Evolutionary conservation across 495 filamentous ascomycete genomes (phyloP).

Genomic region (Penicillium nucicola): DNA sequence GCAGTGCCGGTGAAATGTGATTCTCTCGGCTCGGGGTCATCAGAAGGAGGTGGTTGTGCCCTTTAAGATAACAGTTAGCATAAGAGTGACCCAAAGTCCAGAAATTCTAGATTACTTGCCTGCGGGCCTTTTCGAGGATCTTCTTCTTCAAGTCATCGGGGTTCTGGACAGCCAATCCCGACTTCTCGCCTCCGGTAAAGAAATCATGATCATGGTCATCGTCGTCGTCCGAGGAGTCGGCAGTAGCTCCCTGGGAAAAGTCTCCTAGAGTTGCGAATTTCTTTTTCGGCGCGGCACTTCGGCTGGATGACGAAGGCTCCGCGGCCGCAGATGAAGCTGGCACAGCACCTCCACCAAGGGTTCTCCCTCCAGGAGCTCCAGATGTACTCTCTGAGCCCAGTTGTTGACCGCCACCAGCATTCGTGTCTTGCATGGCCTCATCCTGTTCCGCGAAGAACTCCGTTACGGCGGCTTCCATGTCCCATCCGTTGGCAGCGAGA

Average conservation of each 20-base stretch:
- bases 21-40: slow-evolving; percentile 50
- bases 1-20: slow-evolving; percentile 76
- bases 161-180: slow-evolving; percentile 91
- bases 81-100: not conserved
- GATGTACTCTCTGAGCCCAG: slow-evolving; percentile 26
- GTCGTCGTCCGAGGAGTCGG: slow-evolving; percentile 59
- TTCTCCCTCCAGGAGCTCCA: slow-evolving; percentile 19
- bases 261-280: slow-evolving; percentile 58
- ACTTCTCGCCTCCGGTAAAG: slow-evolving; percentile 96
- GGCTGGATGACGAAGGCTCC: slow-evolving; percentile 27
- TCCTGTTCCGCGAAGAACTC: slow-evolving; percentile 71
- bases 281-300: slow-evolving; percentile 39
- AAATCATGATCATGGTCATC: slow-evolving; percentile 70
- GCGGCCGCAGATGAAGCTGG: slow-evolving; percentile 28
- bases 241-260: slow-evolving; percentile 33
- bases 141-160: slow-evolving; percentile 71
- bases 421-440: slow-evolving; percentile 45
- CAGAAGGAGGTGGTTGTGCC: slow-evolving; percentile 55
- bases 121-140: slow-evolving; percentile 78
- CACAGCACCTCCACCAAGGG: slow-evolving; percentile 31
- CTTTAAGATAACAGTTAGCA: slow-evolving; percentile 28
- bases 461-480: slow-evolving; percentile 62
- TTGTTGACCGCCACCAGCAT: slow-evolving; percentile 27
- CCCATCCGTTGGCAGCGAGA: slow-evolving; percentile 65
- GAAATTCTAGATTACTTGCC: slow-evolving; percentile 44